Conservation (phyloP, 441 rosid genomes). For the Metrosideros polymorpha region DNA sequence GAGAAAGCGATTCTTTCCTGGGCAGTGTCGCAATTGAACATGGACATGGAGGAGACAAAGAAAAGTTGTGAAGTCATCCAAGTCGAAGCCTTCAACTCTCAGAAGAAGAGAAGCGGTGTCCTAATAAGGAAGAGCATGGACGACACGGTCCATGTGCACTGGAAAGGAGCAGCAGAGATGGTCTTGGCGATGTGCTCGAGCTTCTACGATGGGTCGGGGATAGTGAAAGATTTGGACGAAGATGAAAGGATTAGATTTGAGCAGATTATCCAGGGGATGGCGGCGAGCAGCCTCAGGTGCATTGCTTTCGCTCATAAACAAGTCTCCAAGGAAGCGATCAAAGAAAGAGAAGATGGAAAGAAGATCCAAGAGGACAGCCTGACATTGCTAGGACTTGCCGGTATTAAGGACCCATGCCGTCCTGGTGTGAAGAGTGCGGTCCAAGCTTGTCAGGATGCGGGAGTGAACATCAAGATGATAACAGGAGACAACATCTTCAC, state of each 20-base stretch:
- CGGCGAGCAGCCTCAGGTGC: not conserved
- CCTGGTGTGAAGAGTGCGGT: not conserved
- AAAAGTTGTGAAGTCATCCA: not conserved
- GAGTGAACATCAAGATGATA: not conserved
- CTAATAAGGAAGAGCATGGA: not conserved
- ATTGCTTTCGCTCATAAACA: not conserved
- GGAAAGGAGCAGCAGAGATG: not conserved
- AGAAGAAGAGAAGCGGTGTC: not conserved
- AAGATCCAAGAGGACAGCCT: not conserved
- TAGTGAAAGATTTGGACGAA: not conserved
- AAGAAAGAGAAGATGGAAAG: not conserved
- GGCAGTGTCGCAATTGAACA: not conserved
- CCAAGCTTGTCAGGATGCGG: not conserved
- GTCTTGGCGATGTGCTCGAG: not conserved
- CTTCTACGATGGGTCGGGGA: not conserved
- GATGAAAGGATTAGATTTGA: not conserved
- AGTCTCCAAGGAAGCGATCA: not conserved
- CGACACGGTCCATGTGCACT: not conserved
- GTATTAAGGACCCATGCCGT: not conserved
- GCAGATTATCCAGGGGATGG: not conserved
- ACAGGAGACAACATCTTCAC: not conserved
- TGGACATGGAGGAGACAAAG: not conserved
- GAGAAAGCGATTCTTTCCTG: not conserved
- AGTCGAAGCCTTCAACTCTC: not conserved
- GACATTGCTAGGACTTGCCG: not conserved